These are phyloP conservation scores for Fraxinus floribunda DNA, from an alignment of 305 asterid genomes.

Conservation along the genomic window DNA sequence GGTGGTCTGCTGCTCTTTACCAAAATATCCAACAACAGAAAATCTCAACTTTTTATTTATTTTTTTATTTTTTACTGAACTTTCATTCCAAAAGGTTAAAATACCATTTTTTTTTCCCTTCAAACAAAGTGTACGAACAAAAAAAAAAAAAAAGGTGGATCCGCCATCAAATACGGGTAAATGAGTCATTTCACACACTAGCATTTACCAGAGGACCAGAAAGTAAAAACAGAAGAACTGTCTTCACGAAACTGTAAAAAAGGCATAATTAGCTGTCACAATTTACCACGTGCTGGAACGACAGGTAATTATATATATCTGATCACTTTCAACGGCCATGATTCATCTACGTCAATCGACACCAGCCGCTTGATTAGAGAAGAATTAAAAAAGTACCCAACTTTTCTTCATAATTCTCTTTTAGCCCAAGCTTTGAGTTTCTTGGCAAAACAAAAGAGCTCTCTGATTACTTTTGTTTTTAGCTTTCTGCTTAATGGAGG, in stretches of 20 bases:
- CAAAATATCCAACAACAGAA: conserved; percentile 9
- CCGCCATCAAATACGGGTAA: background rate
- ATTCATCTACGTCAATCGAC: conserved; percentile 17
- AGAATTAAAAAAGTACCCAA: background rate
- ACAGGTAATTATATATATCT: conserved; percentile 23
- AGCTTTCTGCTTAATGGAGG: conserved; percentile 59
- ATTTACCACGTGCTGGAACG: conserved; percentile 40
- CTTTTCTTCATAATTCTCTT: conserved; percentile 14
- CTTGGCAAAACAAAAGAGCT: conserved; percentile 21
- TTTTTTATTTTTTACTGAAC: background rate
- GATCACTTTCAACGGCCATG: conserved; percentile 30
- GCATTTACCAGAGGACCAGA: background rate
- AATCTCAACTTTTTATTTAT: background rate
- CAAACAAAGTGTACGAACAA: background rate
- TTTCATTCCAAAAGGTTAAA: background rate
- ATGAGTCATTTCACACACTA: background rate
- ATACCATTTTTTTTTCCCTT: background rate
- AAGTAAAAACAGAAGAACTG: background rate
- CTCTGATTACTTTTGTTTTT: conserved; percentile 33
- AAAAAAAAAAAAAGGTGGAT: background rate
- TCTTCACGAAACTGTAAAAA: conserved; percentile 29
- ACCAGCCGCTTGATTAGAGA: conserved; percentile 35
- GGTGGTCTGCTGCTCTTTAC: conserved; percentile 7
- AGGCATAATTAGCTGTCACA: conserved; percentile 47
- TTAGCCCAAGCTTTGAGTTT: conserved; percentile 35